These are phyloP conservation scores for Galerina marginata DNA, from an alignment of 768 basidiomycete genomes.

Conservation along the genomic window DNA sequence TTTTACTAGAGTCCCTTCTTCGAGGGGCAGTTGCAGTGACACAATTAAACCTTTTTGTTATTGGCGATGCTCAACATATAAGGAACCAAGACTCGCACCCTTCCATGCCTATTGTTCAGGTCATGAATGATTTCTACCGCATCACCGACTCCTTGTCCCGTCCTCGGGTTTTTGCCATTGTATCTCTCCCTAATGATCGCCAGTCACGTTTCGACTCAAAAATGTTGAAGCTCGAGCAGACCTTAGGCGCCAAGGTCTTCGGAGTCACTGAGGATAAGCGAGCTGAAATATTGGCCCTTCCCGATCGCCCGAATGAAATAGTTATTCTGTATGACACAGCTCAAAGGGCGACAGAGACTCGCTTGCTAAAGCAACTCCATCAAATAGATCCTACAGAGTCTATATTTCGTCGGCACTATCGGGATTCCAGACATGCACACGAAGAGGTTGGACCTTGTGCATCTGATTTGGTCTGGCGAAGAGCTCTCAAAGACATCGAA, in stretches of 20 bases:
- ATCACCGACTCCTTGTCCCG: constrained; percentile 36
- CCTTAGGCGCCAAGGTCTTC: constrained; percentile 44
- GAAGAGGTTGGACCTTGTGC: constrained; percentile 71
- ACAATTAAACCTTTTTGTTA: constrained; percentile 50
- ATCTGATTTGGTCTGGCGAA: constrained; percentile 73
- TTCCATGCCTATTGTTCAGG: constrained; percentile 42
- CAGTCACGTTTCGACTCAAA: constrained; percentile 36
- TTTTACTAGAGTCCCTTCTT: constrained; percentile 44
- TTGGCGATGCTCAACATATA: constrained; percentile 46
- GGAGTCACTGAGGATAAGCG: constrained; percentile 40
- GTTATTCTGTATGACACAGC: constrained; percentile 59
- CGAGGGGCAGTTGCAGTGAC: constrained; percentile 44
- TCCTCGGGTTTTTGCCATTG: constrained; percentile 52
- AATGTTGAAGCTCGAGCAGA: constrained; percentile 43
- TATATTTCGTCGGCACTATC: constrained; percentile 48
- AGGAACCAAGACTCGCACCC: constrained; percentile 41
- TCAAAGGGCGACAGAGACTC: constrained; percentile 39
- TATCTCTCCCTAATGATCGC: constrained; percentile 29
- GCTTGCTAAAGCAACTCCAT: constrained; percentile 53
- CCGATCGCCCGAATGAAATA: constrained; percentile 51
- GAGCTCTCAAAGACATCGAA: constrained; percentile 49
- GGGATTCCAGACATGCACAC: constrained; percentile 49
- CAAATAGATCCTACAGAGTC: constrained; percentile 46
- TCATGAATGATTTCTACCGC: constrained; percentile 53
- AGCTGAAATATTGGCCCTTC: constrained; percentile 35